Evolutionary conservation across 2,329 filamentous ascomycete genomes (phyloP), one percentile per base, ranked within the genome.

Genomic region (Fusarium newnesense): DNA sequence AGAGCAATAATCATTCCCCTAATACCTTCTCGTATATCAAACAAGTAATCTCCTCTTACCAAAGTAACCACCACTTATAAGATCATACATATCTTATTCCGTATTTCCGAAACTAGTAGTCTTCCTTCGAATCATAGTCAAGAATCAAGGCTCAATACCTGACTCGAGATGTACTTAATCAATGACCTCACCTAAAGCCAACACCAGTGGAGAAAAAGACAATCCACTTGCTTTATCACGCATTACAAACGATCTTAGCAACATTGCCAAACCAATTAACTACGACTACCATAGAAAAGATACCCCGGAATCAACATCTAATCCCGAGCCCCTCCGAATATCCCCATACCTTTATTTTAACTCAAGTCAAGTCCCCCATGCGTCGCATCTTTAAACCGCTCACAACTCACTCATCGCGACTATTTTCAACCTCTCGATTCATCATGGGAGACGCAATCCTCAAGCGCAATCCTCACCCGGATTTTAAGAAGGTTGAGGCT

Each of bases 401-500:
- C 62, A 56, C 65, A 34, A 50, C 60, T 52, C 47, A 57, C 42
- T 36, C 28, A 59, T 28, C 24, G 47, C 61, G 40, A 39, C 42
- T 56, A 30, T 57, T 70, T 18, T 62, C 32, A 21, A 70, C 65
- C 26, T 65, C 69, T 52, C 60, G 60, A 34, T 42, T 71, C 72
- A 75, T 67, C 52, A 81, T 81, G 78, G 84, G 64, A 26, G 71
- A 76, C 64, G 73, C 71, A 49, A 77, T 79, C 73, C 84, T 79
- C 73, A 84, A 90, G 79, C 89, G 90, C 79, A 93, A 92, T 81
- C 90, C 76, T 32, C 77, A 78, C 81, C 88, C 88, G 5, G 91
- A 96, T 84, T 96, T 96, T 85, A 93, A 94, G 78, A 82, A 84
- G 26, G 90, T 94, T 62, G 91, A 96, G 83, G 86, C 86, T 44